A percentile compares a stretch with the other conserved stretches of the same genome.
phyloP scores from a whole-genome alignment of 2,329 filamentous ascomycete species.

The Phaeosphaeriaceae sp. region DNA sequence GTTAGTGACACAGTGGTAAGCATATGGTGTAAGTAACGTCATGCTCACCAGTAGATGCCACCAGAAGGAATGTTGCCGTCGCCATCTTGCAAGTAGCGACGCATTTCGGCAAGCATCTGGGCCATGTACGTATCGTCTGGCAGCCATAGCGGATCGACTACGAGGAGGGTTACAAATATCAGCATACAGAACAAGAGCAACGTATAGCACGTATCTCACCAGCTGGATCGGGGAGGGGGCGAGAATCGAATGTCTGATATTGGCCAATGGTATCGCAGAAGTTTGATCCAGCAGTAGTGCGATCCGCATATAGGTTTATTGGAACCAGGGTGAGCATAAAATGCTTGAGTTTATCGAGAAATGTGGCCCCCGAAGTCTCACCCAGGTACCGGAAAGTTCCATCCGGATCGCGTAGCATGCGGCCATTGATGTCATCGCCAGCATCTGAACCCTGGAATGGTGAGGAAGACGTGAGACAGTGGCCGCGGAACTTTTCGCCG shows the following conservation, averaged over 20 bases:
- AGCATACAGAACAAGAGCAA: not conserved
- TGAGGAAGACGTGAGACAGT: slow-evolving; percentile 9
- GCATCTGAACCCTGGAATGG: slow-evolving; percentile 14
- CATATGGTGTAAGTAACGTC: not conserved
- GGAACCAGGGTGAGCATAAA: slow-evolving; percentile 34
- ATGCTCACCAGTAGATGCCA: slow-evolving; percentile 27
- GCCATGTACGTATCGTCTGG: slow-evolving; percentile 27
- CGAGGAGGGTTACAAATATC: not conserved
- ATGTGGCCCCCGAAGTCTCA: slow-evolving; percentile 35
- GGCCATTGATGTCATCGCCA: slow-evolving; percentile 18
- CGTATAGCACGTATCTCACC: slow-evolving; percentile 3
- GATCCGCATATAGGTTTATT: slow-evolving; percentile 19
- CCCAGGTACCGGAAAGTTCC: slow-evolving; percentile 28
- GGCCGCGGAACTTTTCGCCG: slow-evolving; percentile 15
- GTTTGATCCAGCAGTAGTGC: slow-evolving; percentile 21
- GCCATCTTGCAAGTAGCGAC: slow-evolving; percentile 33
- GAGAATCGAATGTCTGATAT: slow-evolving; percentile 39
- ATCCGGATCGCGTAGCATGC: slow-evolving; percentile 27
- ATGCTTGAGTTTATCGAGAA: slow-evolving; percentile 32
- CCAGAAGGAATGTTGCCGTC: slow-evolving; percentile 29
- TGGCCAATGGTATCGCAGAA: slow-evolving; percentile 30
- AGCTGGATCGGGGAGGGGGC: slow-evolving; percentile 30
- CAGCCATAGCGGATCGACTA: slow-evolving; percentile 33
- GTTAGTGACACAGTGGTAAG: not conserved
- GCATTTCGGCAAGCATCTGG: slow-evolving; percentile 28